Evolutionary conservation across 1,284 basidiomycete genomes (phyloP).

Genomic region (Pseudozyma hubeiensis): DNA sequence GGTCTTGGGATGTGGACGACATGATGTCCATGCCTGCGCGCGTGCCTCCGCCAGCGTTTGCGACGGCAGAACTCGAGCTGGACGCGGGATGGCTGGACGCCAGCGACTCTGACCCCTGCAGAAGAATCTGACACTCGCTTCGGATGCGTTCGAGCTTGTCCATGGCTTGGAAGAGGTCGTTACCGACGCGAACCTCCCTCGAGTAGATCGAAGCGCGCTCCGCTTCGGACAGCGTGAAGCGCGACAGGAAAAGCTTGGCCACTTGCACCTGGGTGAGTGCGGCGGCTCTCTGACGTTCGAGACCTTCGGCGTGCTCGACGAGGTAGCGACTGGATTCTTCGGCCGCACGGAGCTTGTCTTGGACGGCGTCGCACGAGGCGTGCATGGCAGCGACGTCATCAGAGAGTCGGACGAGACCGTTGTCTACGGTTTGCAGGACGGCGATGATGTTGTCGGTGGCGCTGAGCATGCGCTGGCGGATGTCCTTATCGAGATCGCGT

Average conservation of each 20-base stretch:
- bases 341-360: conserved; percentile 24
- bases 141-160: conserved; percentile 86
- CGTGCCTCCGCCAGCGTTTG: conserved; percentile 72
- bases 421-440: conserved; percentile 86
- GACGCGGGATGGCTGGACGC: conserved; percentile 76
- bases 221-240: conserved; percentile 82
- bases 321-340: conserved; percentile 43
- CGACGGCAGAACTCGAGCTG: conserved; percentile 77
- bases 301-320: conserved; percentile 45
- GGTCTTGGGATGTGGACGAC: conserved; percentile 75
- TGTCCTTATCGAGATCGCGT: conserved; percentile 82
- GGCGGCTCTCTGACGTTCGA: conserved; percentile 29
- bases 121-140: conserved; percentile 83
- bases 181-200: conserved; percentile 80
- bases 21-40: conserved; percentile 76
- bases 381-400: conserved; percentile 37
- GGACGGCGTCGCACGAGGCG: conserved; percentile 37
- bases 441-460: conserved; percentile 83
- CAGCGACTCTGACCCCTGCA: conserved; percentile 80
- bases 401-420: conserved; percentile 70
- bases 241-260: conserved; percentile 80
- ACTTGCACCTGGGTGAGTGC: conserved; percentile 73
- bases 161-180: conserved; percentile 83
- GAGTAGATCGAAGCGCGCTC: conserved; percentile 82
- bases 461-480: conserved; percentile 82